phyloP scores from a whole-genome alignment of 805 yeast genomes.

The Wickerhamomyces subpelliculosus region DNA sequence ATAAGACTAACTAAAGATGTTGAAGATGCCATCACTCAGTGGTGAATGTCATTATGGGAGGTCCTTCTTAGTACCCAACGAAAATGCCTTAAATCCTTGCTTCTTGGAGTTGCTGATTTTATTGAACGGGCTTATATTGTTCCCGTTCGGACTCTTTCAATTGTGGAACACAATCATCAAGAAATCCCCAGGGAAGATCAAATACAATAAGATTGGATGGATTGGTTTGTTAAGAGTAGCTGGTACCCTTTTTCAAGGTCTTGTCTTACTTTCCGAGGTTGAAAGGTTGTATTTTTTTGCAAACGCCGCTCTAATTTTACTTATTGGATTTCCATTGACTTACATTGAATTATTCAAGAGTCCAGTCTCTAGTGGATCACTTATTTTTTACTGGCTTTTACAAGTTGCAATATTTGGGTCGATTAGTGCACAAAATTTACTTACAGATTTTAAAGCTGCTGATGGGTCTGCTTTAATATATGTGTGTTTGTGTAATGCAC shows the following conservation, averaged over 20 bases:
- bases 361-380: constrained; percentile 53
- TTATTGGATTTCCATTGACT: constrained; percentile 35
- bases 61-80: constrained; percentile 13
- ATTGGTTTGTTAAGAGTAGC: constrained; percentile 7
- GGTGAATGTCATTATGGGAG: constrained; percentile 6
- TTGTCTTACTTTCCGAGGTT: constrained; percentile 1
- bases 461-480: constrained; percentile 20
- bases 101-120: constrained; percentile 11
- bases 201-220: constrained; percentile 9
- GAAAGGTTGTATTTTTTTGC: constrained; percentile 1
- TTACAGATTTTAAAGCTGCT: constrained; percentile 22
- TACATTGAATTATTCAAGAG: constrained; percentile 35
- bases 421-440: constrained; percentile 32
- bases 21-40: not conserved
- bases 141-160: constrained; percentile 13
- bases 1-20: not conserved
- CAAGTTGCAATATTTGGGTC: constrained; percentile 38
- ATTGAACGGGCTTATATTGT: constrained; percentile 5
- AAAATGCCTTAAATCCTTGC: constrained; percentile 23
- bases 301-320: constrained; percentile 12
- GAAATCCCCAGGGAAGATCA: constrained; percentile 1
- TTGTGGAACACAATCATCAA: constrained; percentile 1
- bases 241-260: constrained; percentile 4
- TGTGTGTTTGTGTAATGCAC: constrained; percentile 22
- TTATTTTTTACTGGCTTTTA: constrained; percentile 72